Conservation (phyloP, 2,329 filamentous ascomycete genomes). For the Penicillium frequentans region DNA sequence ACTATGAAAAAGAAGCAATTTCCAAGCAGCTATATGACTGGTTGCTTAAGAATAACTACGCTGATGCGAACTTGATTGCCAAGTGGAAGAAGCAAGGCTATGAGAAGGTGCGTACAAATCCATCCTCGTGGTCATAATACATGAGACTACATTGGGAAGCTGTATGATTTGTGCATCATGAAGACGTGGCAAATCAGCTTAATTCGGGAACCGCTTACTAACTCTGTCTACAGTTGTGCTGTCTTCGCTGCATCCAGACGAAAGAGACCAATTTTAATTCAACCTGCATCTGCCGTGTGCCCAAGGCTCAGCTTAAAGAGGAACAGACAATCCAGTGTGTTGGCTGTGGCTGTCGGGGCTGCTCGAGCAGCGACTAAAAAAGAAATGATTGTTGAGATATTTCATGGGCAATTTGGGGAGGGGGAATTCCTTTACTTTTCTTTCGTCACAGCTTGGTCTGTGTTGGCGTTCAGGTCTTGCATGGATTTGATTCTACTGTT, state of each 20-base stretch:
- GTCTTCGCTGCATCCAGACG: conserved; percentile 94
- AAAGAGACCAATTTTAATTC: conserved; percentile 99
- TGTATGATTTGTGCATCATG: neutral
- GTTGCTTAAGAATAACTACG: conserved; percentile 94
- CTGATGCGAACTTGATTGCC: conserved; percentile 90
- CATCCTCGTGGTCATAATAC: neutral
- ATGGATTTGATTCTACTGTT: conserved; percentile 6
- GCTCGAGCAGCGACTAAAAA: conserved; percentile 74
- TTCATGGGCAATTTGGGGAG: neutral
- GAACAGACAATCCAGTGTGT: conserved; percentile 90
- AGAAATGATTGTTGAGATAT: neutral
- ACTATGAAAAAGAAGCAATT: conserved; percentile 97
- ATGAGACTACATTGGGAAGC: neutral
- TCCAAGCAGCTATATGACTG: conserved; percentile 90
- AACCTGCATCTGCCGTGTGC: conserved; percentile 95
- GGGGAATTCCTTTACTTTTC: neutral
- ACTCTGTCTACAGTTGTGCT: conserved; percentile 69
- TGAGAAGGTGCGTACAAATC: conserved; percentile 69
- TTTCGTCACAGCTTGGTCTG: neutral
- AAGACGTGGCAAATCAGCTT: neutral
- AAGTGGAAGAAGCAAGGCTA: conserved; percentile 99
- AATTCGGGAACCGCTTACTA: neutral
- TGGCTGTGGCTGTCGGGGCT: conserved; percentile 90
- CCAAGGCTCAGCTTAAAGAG: conserved; percentile 86
- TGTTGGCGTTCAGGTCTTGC: conserved; percentile 13